Base-by-base conservation (phyloP, 805 yeast genomes). In the Henningerozyma blattae region DNA sequence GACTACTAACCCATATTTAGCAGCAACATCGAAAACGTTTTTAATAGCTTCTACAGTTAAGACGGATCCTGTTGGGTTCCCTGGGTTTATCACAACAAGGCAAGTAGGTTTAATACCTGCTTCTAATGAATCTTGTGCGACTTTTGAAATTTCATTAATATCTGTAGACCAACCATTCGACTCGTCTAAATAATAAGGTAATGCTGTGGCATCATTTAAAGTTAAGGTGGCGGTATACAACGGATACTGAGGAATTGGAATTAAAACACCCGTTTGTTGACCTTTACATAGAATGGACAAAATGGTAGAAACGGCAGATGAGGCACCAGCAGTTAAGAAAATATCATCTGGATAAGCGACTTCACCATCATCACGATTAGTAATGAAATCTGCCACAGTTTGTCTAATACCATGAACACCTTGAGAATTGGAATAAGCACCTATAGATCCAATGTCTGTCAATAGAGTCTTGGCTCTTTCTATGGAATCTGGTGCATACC, bases 211-310 rank as follows among this genome's bases (percentile, higher is more conserved):
- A 47, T 81, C 74, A 52, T 81, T 81, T 50, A 93, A 65, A 3
- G 95, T 79, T 46, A 91, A 67, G 3, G 94, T 69, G n/a, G 98
- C 98, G 4, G 96, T 85, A 62, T 91, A 91, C 39, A 91, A 68
- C 3, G 99, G 99, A 55, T 91, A 91, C 62, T 91, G 98, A 12
- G 99, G 99, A 45, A 91, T 89, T 22, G 99, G 99, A 44, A 91
- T 86, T 59, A 93, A 51, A 65, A 82, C 70, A 32, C 94, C 94
- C 3, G 91, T 68, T 37, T 72, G 59, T 28, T 69, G 70, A 27
- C 85, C 84, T 26, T 66, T 57, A 4, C 91, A 69, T 15, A 91
- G 59, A 19, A 87, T 67, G 33, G 77, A 77, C 35, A 91, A 61
- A 38, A 91, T 61, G 46, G 80, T 75, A 34, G 75, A 67, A n/a